phyloP scores from a whole-genome alignment of 345 rosid species.

The Hypericum androsaemum region DNA sequence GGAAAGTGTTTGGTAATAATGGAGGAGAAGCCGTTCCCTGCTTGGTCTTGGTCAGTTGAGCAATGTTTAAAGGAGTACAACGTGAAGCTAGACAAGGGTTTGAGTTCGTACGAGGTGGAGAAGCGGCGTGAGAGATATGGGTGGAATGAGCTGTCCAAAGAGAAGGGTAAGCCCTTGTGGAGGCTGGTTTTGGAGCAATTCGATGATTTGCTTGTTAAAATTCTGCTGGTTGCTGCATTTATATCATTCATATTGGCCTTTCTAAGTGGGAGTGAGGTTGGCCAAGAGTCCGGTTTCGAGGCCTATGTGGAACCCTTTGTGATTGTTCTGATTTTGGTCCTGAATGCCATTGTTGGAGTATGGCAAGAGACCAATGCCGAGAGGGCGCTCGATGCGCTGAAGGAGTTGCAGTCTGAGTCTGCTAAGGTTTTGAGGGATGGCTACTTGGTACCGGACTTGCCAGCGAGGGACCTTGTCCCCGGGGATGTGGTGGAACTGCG shows the following conservation, averaged over 20 bases:
- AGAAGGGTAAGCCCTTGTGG: conserved; percentile 86
- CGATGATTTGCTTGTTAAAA: conserved; percentile 81
- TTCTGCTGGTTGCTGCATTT: conserved; percentile 76
- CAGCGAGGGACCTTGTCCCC: conserved; percentile 81
- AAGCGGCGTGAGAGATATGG: conserved; percentile 54
- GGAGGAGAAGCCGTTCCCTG: conserved; percentile 67
- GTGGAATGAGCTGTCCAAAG: conserved; percentile 79
- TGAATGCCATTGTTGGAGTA: conserved; percentile 82
- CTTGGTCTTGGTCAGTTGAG: conserved; percentile 79
- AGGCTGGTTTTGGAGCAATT: conserved; percentile 66
- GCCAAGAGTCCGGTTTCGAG: conserved; percentile 40
- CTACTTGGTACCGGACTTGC: conserved; percentile 28
- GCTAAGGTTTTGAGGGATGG: conserved; percentile 71
- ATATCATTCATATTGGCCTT: conserved; percentile 75
- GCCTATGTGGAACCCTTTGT: conserved; percentile 87
- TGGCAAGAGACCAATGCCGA: conserved; percentile 97
- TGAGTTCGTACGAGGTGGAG: conserved; percentile 50
- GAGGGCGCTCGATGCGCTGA: conserved; percentile 85
- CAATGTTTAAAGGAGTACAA: conserved; percentile 60
- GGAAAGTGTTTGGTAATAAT: conserved; percentile 14
- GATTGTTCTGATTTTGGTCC: conserved; percentile 58
- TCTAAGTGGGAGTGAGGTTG: conserved; percentile 43
- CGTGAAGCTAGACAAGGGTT: conserved; percentile 61
- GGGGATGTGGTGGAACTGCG: conserved; percentile 81
- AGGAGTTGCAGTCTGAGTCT: conserved; percentile 84